These are phyloP conservation scores for Diaporthe sp. DNA, from an alignment of 2,329 filamentous ascomycete species.

Conservation along the genomic window DNA sequence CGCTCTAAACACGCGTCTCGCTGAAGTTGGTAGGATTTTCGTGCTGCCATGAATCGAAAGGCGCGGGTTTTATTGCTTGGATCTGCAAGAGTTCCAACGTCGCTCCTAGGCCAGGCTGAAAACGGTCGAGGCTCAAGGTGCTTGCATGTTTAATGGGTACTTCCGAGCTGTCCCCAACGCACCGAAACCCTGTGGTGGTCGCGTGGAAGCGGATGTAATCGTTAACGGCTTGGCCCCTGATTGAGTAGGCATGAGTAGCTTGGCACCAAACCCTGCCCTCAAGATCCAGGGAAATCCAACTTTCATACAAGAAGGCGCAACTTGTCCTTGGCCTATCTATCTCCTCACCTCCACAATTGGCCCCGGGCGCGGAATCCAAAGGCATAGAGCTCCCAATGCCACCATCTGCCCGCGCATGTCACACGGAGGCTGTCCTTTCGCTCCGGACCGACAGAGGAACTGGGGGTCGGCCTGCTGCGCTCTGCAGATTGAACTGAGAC, in stretches of 20 bases:
- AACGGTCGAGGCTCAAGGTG: conserved; percentile 6
- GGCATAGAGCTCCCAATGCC: conserved; percentile 38
- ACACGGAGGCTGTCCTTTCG: conserved; percentile 36
- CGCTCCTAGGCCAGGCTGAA: conserved; percentile 3
- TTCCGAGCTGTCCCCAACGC: neutral
- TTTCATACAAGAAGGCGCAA: conserved; percentile 12
- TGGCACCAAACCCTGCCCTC: conserved; percentile 26
- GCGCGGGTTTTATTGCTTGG: neutral
- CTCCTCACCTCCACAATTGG: conserved; percentile 1
- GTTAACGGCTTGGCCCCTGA: conserved; percentile 7
- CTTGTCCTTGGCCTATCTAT: conserved; percentile 3
- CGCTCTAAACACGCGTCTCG: neutral
- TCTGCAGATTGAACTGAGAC: conserved; percentile 30
- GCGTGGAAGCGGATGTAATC: neutral
- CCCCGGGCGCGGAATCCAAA: conserved; percentile 6
- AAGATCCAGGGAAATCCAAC: conserved; percentile 3
- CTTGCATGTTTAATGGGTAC: conserved; percentile 7
- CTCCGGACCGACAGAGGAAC: conserved; percentile 33
- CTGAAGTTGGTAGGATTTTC: neutral
- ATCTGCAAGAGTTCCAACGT: neutral
- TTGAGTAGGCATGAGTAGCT: neutral
- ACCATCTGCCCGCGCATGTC: conserved; percentile 21
- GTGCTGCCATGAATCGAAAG: neutral
- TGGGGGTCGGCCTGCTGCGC: conserved; percentile 26
- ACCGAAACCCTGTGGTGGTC: neutral